Evolutionary conservation across 2,329 filamentous ascomycete species (phyloP).

Genomic region (Exophiala sideris): DNA sequence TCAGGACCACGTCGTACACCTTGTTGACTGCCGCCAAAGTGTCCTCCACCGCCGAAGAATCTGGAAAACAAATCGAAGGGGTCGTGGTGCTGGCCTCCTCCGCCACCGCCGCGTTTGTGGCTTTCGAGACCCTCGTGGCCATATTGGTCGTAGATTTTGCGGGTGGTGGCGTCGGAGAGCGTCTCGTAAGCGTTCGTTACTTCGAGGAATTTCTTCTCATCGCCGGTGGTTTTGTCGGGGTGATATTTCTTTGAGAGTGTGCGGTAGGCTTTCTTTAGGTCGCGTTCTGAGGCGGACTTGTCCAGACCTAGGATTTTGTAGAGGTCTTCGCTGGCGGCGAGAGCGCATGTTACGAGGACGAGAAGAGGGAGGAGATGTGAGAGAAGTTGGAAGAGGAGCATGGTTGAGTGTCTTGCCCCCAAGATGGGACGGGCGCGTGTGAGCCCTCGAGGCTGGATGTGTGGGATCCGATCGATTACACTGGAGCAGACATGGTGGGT

Average conservation of each 20-base stretch:
- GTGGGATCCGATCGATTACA: neutral
- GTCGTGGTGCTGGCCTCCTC: conserved; percentile 62
- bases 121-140: conserved; percentile 88
- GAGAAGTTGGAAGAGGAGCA: conserved; percentile 23
- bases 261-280: conserved; percentile 92
- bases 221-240: conserved; percentile 91
- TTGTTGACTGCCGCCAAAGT: conserved; percentile 64
- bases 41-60: conserved; percentile 90
- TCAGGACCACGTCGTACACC: conserved; percentile 66
- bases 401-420: neutral
- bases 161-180: conserved; percentile 72
- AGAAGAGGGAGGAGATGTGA: conserved; percentile 21
- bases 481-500: neutral
- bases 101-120: conserved; percentile 68
- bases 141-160: conserved; percentile 89
- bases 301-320: conserved; percentile 74
- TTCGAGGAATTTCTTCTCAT: conserved; percentile 87
- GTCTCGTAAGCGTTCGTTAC: conserved; percentile 95
- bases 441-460: neutral
- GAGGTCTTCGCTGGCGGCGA: conserved; percentile 39
- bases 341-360: conserved; percentile 16
- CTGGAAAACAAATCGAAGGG: conserved; percentile 94
- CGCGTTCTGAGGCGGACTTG: conserved; percentile 74
- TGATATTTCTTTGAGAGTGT: conserved; percentile 92
- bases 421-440: neutral